phyloP scores from a whole-genome alignment of 2,329 filamentous ascomycete species.

The Botrytis porri region DNA sequence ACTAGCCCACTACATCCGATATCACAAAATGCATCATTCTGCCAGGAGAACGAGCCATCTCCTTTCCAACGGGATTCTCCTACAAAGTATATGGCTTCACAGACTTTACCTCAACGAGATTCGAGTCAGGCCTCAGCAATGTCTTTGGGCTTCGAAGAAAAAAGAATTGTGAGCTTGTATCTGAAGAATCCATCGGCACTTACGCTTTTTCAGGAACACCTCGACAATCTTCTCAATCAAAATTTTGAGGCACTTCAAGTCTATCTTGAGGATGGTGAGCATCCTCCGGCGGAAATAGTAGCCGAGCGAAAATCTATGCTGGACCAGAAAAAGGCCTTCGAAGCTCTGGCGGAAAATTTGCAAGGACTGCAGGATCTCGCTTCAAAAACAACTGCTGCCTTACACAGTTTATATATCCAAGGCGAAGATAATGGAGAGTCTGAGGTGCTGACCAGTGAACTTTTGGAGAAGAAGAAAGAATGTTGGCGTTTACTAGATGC shows the following conservation, averaged over 20 bases:
- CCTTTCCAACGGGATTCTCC: constrained; percentile 28
- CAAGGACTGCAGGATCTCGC: constrained; percentile 9
- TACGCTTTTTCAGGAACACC: constrained; percentile 25
- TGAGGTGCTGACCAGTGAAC: constrained; percentile 25
- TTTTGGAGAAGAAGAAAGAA: constrained; percentile 32
- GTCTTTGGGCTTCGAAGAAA: constrained; percentile 31
- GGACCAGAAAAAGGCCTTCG: constrained; percentile 25
- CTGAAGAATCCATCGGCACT: constrained; percentile 29
- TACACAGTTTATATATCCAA: not conserved
- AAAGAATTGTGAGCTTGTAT: constrained; percentile 30
- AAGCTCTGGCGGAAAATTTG: not conserved
- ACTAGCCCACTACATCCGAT: constrained; percentile 34
- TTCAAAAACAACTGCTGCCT: constrained; percentile 11
- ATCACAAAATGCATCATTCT: constrained; percentile 29
- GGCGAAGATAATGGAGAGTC: constrained; percentile 23
- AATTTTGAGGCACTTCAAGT: constrained; percentile 27
- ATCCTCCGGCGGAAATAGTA: constrained; percentile 29
- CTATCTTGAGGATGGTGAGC: constrained; percentile 29
- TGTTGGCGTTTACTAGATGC: constrained; percentile 28
- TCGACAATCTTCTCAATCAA: constrained; percentile 26
- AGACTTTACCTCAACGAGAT: constrained; percentile 15
- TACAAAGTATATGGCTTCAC: constrained; percentile 3
- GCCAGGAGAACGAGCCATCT: constrained; percentile 29
- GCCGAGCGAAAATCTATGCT: constrained; percentile 30
- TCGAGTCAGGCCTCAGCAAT: constrained; percentile 29